Evolutionary conservation across 495 filamentous ascomycete species (phyloP), one percentile per base, ranked within the genome.

Genomic region (Penicillium taxi): DNA sequence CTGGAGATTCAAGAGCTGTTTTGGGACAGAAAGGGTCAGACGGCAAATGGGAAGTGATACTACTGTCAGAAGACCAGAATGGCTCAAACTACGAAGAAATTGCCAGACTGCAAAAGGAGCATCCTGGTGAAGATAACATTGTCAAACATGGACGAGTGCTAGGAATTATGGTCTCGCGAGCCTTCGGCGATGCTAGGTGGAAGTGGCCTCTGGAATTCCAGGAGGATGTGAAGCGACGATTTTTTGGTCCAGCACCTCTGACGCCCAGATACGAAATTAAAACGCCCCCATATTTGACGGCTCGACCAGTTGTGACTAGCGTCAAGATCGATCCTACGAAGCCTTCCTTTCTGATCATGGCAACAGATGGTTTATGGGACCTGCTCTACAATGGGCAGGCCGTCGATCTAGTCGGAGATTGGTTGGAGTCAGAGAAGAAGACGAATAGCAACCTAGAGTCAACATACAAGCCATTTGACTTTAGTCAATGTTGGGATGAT

Each of bases 301-400:
- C 80, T 2, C 67, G 77, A 53, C 80, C 80, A 1, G 73, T 73
- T 5, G 66, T 84, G 24, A 77, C 70, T 0, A 74, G 70, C 22
- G 73, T 64, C 0, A 55, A 60, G 41, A 61, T 84, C 17, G 52
- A 75, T 18, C 45, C 62, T 0, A 51, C 46, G 0, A 53, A 53
- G 18, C 55, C 59, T 12, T 72, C 72, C 12, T 82, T 84, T 42
- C 31, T 82, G 32, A 77, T 85, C 35, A 58, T 82, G 48, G 79
- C 75, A 12, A 71, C 67, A 3, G 79, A 83, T 42, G 80, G 80
- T 4, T 34, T 84, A 20, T 85, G 80, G 79, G 76, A 82, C 46
- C 52, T 53, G 25, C 58, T 83, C 22, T 64, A 70, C 6, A 78
- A 52, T 44, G 61, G 74, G 41, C 66, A 84, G 52, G 77, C 72